Evolutionary conservation across 1,284 basidiomycete genomes (phyloP).

Genomic region (Sporisorium graminicola): DNA sequence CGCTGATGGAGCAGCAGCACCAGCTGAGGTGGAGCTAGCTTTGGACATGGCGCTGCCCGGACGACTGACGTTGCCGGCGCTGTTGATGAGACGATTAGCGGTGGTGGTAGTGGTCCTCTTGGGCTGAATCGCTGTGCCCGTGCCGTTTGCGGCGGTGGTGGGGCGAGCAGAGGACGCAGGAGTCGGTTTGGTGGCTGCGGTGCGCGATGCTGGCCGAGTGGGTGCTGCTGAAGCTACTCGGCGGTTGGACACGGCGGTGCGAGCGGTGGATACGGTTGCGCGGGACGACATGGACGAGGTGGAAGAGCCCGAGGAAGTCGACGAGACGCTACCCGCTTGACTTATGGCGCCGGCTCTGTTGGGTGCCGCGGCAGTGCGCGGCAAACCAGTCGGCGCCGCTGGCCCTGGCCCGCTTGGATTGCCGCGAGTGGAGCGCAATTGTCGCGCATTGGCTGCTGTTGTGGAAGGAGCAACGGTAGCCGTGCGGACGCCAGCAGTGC

Average conservation of each 20-base stretch:
- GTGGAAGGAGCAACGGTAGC: slow-evolving; percentile 20
- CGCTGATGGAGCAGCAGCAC: slow-evolving; percentile 9
- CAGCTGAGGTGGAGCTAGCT: slow-evolving; percentile 32
- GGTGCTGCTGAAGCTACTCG: slow-evolving; percentile 24
- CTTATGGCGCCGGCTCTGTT: slow-evolving; percentile 38
- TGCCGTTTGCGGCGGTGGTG: slow-evolving; percentile 13
- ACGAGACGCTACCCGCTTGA: slow-evolving; percentile 45
- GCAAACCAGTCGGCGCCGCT: background rate
- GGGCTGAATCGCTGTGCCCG: background rate
- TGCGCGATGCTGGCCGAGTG: slow-evolving; percentile 15
- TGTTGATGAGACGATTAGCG: slow-evolving; percentile 9
- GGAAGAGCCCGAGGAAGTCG: slow-evolving; percentile 38
- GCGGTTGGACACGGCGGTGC: slow-evolving; percentile 35
- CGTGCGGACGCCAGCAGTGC: slow-evolving; percentile 29
- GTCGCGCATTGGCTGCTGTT: slow-evolving; percentile 17
- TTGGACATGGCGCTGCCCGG: slow-evolving; percentile 49
- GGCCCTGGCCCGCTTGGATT: slow-evolving; percentile 1
- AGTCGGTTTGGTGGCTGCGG: slow-evolving; percentile 12
- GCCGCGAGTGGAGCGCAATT: slow-evolving; percentile 30
- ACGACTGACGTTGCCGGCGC: slow-evolving; percentile 25
- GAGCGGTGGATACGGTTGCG: slow-evolving; percentile 36
- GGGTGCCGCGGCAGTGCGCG: slow-evolving; percentile 19
- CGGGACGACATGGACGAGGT: slow-evolving; percentile 33
- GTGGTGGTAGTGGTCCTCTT: slow-evolving; percentile 10
- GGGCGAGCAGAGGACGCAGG: slow-evolving; percentile 8